phyloP scores from a whole-genome alignment of 169 alveolate species.

The Theileria sp. region DNA sequence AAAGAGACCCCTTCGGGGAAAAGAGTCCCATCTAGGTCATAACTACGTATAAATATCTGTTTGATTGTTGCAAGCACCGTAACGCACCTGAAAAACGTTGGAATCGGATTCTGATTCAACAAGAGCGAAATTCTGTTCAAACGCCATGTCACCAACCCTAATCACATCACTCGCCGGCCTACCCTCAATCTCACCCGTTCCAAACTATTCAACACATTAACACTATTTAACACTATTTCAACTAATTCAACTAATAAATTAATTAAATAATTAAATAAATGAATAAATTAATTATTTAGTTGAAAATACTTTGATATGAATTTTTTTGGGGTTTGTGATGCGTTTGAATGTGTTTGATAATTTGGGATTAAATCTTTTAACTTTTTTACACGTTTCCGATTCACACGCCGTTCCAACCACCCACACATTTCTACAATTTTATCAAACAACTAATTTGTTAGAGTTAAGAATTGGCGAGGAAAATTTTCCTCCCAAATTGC shows the following conservation, averaged over 20 bases:
- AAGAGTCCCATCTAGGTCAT: no score
- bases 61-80: neutral
- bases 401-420: slow-evolving; percentile 75
- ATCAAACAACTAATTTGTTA: neutral
- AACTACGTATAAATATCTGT: no score
- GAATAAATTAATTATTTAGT: neutral
- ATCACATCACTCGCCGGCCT: slow-evolving; percentile 77
- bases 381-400: slow-evolving; percentile 74
- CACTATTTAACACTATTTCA: no score
- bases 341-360: slow-evolving; percentile 68
- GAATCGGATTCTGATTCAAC: slow-evolving; percentile 67
- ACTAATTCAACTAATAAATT: no score
- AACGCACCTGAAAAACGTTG: slow-evolving; percentile 69
- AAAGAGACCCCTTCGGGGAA: no score
- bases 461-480: no score
- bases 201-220: slow-evolving; percentile 69
- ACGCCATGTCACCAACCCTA: slow-evolving; percentile 71
- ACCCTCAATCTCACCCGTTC: slow-evolving; percentile 85
- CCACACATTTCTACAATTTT: slow-evolving; percentile 71
- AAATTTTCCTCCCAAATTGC: no score
- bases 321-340: slow-evolving; percentile 56
- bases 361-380: slow-evolving; percentile 62
- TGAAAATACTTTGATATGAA: slow-evolving; percentile 69
- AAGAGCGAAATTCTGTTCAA: slow-evolving; percentile 79
- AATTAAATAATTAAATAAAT: neutral